A percentile compares a stretch with the other conserved stretches of the same genome.
Conservation (phyloP, 345 rosid genomes). For the Diplotaxis tenuifolia region DNA sequence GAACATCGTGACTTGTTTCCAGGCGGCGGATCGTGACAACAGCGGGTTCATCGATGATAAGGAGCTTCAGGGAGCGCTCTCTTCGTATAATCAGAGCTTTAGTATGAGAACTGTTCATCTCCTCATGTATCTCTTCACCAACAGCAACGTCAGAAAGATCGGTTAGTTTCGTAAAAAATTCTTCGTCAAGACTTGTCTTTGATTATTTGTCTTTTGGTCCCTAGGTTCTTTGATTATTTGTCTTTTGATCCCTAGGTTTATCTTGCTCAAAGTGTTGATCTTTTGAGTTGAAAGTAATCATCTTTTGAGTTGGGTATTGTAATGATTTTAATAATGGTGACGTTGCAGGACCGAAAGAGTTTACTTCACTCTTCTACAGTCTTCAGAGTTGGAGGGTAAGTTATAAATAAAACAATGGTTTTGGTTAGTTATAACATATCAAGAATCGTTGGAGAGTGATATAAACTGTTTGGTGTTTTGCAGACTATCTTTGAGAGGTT, state of each 20-base stretch:
- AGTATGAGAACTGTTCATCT: conserved; percentile 86
- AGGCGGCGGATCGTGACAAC: conserved; percentile 76
- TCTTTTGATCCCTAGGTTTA: neutral
- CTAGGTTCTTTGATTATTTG: neutral
- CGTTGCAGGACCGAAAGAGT: conserved; percentile 84
- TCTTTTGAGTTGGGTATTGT: too few relatives aligned
- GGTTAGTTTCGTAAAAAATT: conserved; percentile 43
- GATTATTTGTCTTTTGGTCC: neutral
- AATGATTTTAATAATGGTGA: neutral
- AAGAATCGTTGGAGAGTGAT: neutral
- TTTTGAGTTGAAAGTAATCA: neutral
- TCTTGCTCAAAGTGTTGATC: conserved; percentile 1
- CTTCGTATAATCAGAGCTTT: conserved; percentile 76
- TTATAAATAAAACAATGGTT: neutral
- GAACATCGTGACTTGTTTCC: conserved; percentile 79
- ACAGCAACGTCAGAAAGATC: conserved; percentile 64
- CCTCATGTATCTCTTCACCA: conserved; percentile 82
- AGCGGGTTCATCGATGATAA: conserved; percentile 89
- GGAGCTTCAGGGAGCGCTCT: conserved; percentile 84
- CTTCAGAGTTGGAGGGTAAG: conserved; percentile 96
- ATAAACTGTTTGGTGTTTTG: neutral
- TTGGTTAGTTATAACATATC: too few relatives aligned
- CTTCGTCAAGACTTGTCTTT: neutral
- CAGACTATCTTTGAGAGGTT: conserved; percentile 79
- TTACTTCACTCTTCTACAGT: conserved; percentile 74